These are phyloP conservation scores for Panicum virgatum DNA, from an alignment of 202 grass and related monocot species.

Conservation along the genomic window DNA sequence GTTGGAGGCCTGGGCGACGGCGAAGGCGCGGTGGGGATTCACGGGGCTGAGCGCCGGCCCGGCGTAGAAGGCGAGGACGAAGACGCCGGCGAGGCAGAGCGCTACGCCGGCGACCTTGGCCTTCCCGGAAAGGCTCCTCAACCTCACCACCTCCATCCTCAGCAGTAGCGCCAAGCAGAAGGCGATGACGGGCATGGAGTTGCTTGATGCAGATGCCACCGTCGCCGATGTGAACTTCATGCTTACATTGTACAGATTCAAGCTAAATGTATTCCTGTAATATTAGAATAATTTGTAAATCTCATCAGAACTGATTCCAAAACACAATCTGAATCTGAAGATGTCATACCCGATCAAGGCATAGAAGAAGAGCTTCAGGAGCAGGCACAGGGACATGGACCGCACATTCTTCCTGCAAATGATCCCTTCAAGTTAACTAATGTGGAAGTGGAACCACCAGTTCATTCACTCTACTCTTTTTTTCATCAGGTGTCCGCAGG, in stretches of 20 bases:
- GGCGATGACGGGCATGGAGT: conserved; percentile 60
- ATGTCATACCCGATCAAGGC: conserved; percentile 50
- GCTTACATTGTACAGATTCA: conserved; percentile 59
- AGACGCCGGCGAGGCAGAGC: conserved; percentile 54
- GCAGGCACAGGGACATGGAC: conserved; percentile 28
- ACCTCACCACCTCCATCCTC: conserved; percentile 58
- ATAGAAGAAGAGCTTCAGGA: conserved; percentile 50
- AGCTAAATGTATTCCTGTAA: conserved; percentile 52
- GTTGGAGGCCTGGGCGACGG: conserved; percentile 23
- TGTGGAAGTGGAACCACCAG: not conserved
- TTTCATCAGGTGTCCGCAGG: not conserved
- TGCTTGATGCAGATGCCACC: conserved; percentile 50
- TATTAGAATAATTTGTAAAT: too few species aligned
- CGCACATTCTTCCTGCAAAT: conserved; percentile 45
- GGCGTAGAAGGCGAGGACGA: conserved; percentile 36
- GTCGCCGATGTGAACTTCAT: conserved; percentile 62
- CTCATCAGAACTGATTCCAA: not conserved
- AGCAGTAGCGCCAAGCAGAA: conserved; percentile 66
- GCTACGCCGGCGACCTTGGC: conserved; percentile 46
- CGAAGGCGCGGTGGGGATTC: conserved; percentile 7
- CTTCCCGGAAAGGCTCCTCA: conserved; percentile 42
- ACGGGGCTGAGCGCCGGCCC: conserved; percentile 54
- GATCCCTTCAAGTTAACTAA: not conserved
- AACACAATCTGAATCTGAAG: not conserved
- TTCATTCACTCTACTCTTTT: not conserved